phyloP scores from a whole-genome alignment of 176 grass and related monocot genomes.

The Tillandsia leiboldiana region DNA sequence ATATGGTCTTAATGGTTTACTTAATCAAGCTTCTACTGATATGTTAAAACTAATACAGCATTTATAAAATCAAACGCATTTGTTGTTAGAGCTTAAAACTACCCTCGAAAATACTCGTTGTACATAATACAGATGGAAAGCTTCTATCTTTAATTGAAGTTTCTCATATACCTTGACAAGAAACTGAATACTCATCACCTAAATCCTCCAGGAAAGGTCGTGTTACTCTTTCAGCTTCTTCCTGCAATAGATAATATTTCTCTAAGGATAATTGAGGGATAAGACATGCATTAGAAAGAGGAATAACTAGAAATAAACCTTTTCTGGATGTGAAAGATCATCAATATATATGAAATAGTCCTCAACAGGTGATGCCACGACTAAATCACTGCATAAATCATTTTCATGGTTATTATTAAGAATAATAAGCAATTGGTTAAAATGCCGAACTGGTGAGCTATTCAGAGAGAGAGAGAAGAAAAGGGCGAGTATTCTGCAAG shows the following conservation, averaged over 20 bases:
- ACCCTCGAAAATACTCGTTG: neutral
- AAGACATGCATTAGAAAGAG: neutral
- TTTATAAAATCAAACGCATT: no score
- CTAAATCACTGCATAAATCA: constrained; percentile 55
- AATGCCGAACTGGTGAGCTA: neutral
- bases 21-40: no score
- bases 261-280: neutral
- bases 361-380: constrained; percentile 85
- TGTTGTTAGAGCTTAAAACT: no score
- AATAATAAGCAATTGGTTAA: neutral
- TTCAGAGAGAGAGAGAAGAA: neutral
- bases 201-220: constrained; percentile 48
- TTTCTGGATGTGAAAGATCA: constrained; percentile 69
- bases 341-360: constrained; percentile 96
- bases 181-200: constrained; percentile 79
- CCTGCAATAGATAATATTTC: constrained; percentile 29
- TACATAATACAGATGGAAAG: neutral
- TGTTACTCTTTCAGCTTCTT: constrained; percentile 47
- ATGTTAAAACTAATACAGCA: no score
- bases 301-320: constrained; percentile 38
- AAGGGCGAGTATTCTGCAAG: constrained; percentile 6
- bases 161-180: constrained; percentile 51
- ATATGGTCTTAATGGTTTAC: no score
- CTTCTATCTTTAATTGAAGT: no score
- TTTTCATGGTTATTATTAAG: constrained; percentile 1